These are phyloP conservation scores for Globisporangium spinosum DNA, from an alignment of 352 stramenopile species.

Conservation along the genomic window DNA sequence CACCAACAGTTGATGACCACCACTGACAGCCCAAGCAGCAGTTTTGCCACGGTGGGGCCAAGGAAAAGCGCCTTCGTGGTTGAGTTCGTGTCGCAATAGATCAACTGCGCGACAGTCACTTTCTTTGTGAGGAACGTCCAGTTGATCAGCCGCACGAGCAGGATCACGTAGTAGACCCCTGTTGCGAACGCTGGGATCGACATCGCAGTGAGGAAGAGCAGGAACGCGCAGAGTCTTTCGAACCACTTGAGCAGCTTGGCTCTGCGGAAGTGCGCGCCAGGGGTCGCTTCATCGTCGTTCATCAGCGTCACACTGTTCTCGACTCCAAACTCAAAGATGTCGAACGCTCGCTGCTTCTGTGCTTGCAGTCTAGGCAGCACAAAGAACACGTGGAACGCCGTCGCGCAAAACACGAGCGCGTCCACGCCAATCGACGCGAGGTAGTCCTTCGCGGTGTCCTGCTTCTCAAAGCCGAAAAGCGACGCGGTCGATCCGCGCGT, in stretches of 20 bases:
- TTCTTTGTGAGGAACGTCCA: slow-evolving; percentile 68
- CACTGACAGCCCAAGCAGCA: slow-evolving; percentile 45
- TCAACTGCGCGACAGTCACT: slow-evolving; percentile 57
- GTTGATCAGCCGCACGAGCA: slow-evolving; percentile 50
- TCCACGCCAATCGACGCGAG: slow-evolving; percentile 57
- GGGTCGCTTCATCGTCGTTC: slow-evolving; percentile 25
- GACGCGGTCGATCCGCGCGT: slow-evolving; percentile 24
- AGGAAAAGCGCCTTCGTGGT: slow-evolving; percentile 39
- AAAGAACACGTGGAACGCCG: slow-evolving; percentile 60
- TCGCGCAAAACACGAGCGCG: slow-evolving; percentile 50
- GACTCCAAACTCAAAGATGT: slow-evolving; percentile 57
- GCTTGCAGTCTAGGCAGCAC: slow-evolving; percentile 37
- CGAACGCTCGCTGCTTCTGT: slow-evolving; percentile 29
- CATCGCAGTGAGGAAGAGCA: slow-evolving; percentile 64
- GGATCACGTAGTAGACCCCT: slow-evolving; percentile 53
- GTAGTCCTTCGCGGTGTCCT: slow-evolving; percentile 32
- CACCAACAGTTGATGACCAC: slow-evolving; percentile 55
- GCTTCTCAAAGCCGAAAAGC: slow-evolving; percentile 44
- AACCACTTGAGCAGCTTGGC: slow-evolving; percentile 30
- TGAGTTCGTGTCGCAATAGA: slow-evolving; percentile 17
- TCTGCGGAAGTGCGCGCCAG: slow-evolving; percentile 19
- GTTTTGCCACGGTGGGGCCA: slow-evolving; percentile 29
- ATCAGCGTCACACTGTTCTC: slow-evolving; percentile 22
- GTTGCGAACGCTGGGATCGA: slow-evolving; percentile 54
- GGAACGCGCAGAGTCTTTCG: slow-evolving; percentile 40